Percentiles rank a stretch among this genome's conserved stretches.
Conservation (phyloP, 2,329 filamentous ascomycete genomes). For the Achaetomium macrosporum region DNA sequence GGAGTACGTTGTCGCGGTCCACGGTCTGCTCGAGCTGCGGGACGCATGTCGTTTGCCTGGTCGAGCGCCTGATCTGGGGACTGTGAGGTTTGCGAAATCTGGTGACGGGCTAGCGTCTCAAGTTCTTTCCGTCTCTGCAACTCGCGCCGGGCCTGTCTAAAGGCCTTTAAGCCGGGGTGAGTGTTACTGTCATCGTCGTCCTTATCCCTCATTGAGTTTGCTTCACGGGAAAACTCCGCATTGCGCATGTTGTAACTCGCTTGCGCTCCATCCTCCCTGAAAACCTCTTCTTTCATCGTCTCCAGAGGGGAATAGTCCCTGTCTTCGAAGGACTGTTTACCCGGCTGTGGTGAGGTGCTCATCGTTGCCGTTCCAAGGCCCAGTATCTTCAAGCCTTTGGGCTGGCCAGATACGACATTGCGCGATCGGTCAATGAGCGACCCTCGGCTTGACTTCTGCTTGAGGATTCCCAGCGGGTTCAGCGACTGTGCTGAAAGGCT, state of each 20-base stretch:
- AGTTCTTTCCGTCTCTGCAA: constrained; percentile 51
- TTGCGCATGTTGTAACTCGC: constrained; percentile 9
- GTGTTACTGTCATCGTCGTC: constrained; percentile 33
- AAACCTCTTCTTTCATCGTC: constrained; percentile 26
- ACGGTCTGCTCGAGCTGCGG: constrained; percentile 14
- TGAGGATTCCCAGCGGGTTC: constrained; percentile 48
- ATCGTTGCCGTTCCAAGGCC: constrained; percentile 45
- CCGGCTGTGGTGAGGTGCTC: constrained; percentile 36
- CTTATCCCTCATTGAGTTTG: constrained; percentile 24
- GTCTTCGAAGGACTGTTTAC: constrained; percentile 34
- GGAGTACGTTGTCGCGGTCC: constrained; percentile 31
- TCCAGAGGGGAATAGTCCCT: constrained; percentile 24
- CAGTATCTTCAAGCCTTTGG: constrained; percentile 57
- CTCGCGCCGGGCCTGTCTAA: constrained; percentile 52
- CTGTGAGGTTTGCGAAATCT: constrained; percentile 21
- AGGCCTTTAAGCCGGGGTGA: constrained; percentile 50
- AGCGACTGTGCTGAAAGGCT: constrained; percentile 22
- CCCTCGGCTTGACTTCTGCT: constrained; percentile 61
- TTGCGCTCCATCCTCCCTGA: constrained; percentile 6
- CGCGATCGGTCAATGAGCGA: constrained; percentile 49
- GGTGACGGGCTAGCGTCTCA: constrained; percentile 42
- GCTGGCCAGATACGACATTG: constrained; percentile 36
- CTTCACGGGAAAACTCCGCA: constrained; percentile 13
- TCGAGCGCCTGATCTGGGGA: constrained; percentile 19
- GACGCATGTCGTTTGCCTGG: constrained; percentile 9